Percentiles rank a stretch among this genome's conserved stretches.
phyloP scores from a whole-genome alignment of 345 rosid species.

The Acer campestre region DNA sequence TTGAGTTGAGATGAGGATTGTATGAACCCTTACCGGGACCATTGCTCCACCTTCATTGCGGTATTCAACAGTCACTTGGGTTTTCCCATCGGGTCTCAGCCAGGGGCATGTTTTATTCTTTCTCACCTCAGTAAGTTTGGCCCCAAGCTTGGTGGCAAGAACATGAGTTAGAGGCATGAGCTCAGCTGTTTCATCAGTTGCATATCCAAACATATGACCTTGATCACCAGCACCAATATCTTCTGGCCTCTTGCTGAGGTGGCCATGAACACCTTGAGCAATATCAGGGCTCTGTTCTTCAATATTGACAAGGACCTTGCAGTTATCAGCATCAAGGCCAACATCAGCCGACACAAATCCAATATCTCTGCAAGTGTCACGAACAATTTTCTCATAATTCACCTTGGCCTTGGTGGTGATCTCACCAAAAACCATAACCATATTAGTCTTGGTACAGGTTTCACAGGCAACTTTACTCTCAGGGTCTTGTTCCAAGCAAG shows the following conservation, averaged over 20 bases:
- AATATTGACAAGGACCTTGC: constrained; percentile 33
- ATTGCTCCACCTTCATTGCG: constrained; percentile 33
- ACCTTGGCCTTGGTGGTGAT: constrained; percentile 38
- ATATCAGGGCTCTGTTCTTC: constrained; percentile 34
- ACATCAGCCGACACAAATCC: constrained; percentile 28
- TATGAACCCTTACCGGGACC: constrained; percentile 32
- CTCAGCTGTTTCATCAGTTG: constrained; percentile 36
- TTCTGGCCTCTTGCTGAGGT: constrained; percentile 31
- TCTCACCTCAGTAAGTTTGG: constrained; percentile 30
- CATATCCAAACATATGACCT: constrained; percentile 38
- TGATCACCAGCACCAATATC: constrained; percentile 34
- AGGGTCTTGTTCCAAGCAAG: constrained; percentile 33
- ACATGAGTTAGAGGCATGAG: constrained; percentile 35
- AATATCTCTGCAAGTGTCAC: constrained; percentile 29
- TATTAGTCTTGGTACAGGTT: constrained; percentile 32
- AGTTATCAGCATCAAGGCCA: constrained; percentile 26
- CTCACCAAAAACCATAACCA: constrained; percentile 36
- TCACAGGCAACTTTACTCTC: constrained; percentile 35
- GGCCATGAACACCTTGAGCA: constrained; percentile 30
- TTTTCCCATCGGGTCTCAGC: constrained; percentile 39
- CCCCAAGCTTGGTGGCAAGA: constrained; percentile 33
- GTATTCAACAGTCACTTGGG: constrained; percentile 36
- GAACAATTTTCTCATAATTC: constrained; percentile 30
- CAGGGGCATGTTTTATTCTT: constrained; percentile 33
- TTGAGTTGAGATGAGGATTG: constrained; percentile 34